phyloP scores from a whole-genome alignment of 805 yeast genomes.

The Cyberlindnera subsufficiens region DNA sequence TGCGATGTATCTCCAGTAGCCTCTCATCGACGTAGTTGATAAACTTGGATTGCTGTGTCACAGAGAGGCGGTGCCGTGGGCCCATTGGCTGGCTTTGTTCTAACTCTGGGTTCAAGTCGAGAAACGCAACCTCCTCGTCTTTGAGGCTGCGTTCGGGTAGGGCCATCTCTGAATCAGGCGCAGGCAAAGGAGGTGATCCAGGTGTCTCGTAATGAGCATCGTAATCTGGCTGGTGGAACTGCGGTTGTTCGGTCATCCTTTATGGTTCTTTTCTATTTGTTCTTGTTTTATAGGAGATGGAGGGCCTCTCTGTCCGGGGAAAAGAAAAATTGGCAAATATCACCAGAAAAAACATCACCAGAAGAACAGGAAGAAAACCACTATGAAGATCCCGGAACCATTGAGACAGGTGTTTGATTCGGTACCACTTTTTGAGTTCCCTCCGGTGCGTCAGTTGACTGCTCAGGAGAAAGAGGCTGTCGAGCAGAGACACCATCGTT shows the following conservation, averaged over 20 bases:
- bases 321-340: no score
- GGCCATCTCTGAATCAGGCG: conserved; percentile 16
- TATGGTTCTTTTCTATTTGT: background rate
- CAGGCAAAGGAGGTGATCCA: conserved; percentile 21
- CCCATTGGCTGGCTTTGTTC: background rate
- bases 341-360: background rate
- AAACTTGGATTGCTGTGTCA: conserved; percentile 51
- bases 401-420: conserved; percentile 40
- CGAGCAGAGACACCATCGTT: conserved; percentile 20
- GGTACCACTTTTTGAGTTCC: conserved; percentile 44
- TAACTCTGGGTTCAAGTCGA: conserved; percentile 22
- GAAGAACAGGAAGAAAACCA: background rate
- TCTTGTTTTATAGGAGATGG: background rate
- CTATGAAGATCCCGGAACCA: conserved; percentile 31
- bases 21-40: conserved; percentile 48
- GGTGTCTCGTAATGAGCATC: conserved; percentile 13
- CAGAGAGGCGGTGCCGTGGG: conserved; percentile 26
- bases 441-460: conserved; percentile 29
- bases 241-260: background rate
- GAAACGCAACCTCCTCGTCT: conserved; percentile 13
- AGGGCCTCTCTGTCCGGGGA: background rate
- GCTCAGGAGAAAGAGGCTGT: conserved; percentile 22
- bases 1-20: conserved; percentile 48
- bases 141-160: conserved; percentile 7
- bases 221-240: conserved; percentile 7